Evolutionary conservation across 2,329 filamentous ascomycete species (phyloP), one percentile per base, ranked within the genome.

Genomic region (Aureobasidium sp.): DNA sequence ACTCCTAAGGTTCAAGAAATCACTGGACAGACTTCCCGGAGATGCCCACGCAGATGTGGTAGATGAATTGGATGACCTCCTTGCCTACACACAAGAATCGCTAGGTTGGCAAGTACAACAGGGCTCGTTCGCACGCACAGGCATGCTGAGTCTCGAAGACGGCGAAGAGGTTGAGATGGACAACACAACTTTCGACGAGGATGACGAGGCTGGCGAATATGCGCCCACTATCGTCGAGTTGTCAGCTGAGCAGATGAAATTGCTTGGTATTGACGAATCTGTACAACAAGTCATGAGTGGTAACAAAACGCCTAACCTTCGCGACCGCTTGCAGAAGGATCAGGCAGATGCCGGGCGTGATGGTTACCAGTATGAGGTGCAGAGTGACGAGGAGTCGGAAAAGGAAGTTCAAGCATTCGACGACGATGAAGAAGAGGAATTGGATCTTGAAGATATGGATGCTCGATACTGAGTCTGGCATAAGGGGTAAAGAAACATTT

Each of bases 181-280:
- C 25, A 70, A 68, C 3, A 71, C 69, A 27, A 66, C 65, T 6
- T 71, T 75, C 42, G 83, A 85, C 48, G 82, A 83, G 67, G 83
- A 86, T 25, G 84, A 87, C 55, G 84, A 87, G 71, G 80, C 77
- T 13, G 85, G 85, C 11, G 84, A 87, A 66, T 87, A 84, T 76
- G 84, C 84, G 34, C 85, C 85, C 25, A 74, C 81, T 41, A 72
- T 87, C 36, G 83, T 87, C 25, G 81, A 86, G 42, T 65, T 81
- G 63, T 78, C 76, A 16, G 69, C 75, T 3, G 74, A 74, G 49
- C 77, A 80, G 63, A 67, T 74, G 61, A 70, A 70, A 59, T 64
- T 72, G 61, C 61, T 80, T 59, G 70, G 71, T 7, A 70, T 25
- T 61, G 63, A 62, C 62, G 63, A 62, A 67, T 68, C 47, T 64